Evolutionary conservation across 345 rosid species (phyloP), one percentile per base, ranked within the genome.

Genomic region (Rhodamnia rubescens): DNA sequence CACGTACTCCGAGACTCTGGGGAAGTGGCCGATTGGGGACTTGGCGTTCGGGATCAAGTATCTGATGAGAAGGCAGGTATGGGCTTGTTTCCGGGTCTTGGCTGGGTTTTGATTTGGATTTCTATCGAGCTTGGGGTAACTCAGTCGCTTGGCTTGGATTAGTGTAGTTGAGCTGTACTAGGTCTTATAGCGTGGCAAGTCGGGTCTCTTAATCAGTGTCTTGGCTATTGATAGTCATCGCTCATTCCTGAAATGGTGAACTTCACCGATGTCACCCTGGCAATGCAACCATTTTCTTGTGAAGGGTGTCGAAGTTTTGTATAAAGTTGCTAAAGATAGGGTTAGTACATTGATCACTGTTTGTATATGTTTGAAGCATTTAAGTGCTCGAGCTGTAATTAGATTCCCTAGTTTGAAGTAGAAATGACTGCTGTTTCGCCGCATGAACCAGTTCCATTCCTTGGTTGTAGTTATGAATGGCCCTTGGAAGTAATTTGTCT

Each of bases 1-100:
- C 82, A 97, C 98, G 16, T 98, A 94, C 91, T 93, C 98, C 15
- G 99, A 98, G 89, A 98, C 99, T 81, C 87, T 98, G 44, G 99
- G 99, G 9, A 96, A 98, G 91, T 98, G 99, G 99, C 99, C 99
- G 15, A 91, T 98, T 49, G 98, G 92, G 44, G 98, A 98, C 91
- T 90, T 98, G 86, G 99, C 99, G 80, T 98, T 98, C 85, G 99
- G 99, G 85, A 96, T 98, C 85, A 98, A 96, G 88, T 96, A 93
- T 87, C 92, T 98, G 78, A 92, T 98, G 92, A 93, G 98, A 85
- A 91, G 94, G 86, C 98, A 97, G 96, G 99, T 97, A 56, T 89
- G 58, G 21, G 24, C 69, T 64, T 85, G 21, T 80, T 64, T 1
- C 22, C n/a, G 54, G 85, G 18, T 24, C 32, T 32, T 5, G 7